Percentiles rank a stretch among this genome's conserved stretches.
These are phyloP conservation scores for Xylaria sp. DNA, from an alignment of 2,329 filamentous ascomycete genomes.

Conservation along the genomic window DNA sequence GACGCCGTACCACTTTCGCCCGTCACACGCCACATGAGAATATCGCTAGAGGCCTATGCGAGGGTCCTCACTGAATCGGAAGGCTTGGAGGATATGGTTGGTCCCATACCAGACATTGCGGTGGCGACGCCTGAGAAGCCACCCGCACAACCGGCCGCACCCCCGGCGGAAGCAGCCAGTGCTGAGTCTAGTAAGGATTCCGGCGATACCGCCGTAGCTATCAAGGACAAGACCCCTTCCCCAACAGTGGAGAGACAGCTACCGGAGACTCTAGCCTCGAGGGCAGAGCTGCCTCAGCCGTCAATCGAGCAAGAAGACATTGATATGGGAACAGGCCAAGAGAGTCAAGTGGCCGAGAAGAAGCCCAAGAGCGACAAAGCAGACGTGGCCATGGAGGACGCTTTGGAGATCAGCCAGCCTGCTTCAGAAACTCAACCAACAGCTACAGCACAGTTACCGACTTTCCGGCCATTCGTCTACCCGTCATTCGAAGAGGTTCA, in stretches of 20 bases:
- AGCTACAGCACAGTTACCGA: slow-evolving; percentile 14
- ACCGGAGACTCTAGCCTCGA: slow-evolving; percentile 5
- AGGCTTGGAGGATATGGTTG: slow-evolving; percentile 47
- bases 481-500: slow-evolving; percentile 34
- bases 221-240: slow-evolving; percentile 23
- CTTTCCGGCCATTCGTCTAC: slow-evolving; percentile 24
- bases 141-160: slow-evolving; percentile 21
- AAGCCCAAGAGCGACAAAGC: slow-evolving; percentile 29
- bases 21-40: slow-evolving; percentile 49
- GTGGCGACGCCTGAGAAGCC: slow-evolving; percentile 29
- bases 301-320: slow-evolving; percentile 36
- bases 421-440: slow-evolving; percentile 24
- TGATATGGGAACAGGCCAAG: slow-evolving; percentile 20
- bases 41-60: slow-evolving; percentile 53
- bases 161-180: slow-evolving; percentile 26
- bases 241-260: slow-evolving; percentile 15
- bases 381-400: slow-evolving; percentile 44
- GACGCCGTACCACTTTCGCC: slow-evolving; percentile 45
- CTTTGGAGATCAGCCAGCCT: slow-evolving; percentile 24
- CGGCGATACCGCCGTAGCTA: background rate
- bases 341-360: slow-evolving; percentile 11
- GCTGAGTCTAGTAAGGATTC: slow-evolving; percentile 6
- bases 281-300: slow-evolving; percentile 30
- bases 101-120: slow-evolving; percentile 41
- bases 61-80: slow-evolving; percentile 51